Evolutionary conservation across 2,329 filamentous ascomycete genomes (phyloP).

Genomic region (Curvularia eragrostidis): DNA sequence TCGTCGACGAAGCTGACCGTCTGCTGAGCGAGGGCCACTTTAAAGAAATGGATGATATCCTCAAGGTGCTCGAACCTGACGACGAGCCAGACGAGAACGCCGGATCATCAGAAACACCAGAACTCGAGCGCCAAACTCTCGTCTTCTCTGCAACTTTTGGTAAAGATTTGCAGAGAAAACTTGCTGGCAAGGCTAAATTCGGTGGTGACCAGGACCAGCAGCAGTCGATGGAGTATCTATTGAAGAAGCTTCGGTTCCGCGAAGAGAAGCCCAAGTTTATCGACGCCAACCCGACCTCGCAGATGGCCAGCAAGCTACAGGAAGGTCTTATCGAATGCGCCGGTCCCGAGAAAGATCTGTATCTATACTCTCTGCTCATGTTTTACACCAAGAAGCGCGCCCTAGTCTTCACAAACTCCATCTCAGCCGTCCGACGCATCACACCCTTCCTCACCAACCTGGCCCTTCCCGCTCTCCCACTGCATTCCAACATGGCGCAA

Average conservation of each 20-base stretch:
- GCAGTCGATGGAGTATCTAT: conserved; percentile 89
- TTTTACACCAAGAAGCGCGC: conserved; percentile 82
- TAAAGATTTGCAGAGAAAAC: conserved; percentile 87
- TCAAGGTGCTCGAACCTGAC: conserved; percentile 76
- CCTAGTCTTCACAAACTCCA: conserved; percentile 94
- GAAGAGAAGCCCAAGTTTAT: conserved; percentile 87
- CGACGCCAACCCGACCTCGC: conserved; percentile 85
- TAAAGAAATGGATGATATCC: conserved; percentile 89
- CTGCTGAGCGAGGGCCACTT: conserved; percentile 92
- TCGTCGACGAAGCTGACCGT: conserved; percentile 93
- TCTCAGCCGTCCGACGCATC: conserved; percentile 86
- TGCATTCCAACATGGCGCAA: conserved; percentile 95
- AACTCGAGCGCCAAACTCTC: conserved; percentile 75
- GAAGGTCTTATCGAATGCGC: conserved; percentile 93
- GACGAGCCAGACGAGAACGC: conserved; percentile 57
- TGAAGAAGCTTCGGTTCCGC: conserved; percentile 87
- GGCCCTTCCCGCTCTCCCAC: conserved; percentile 73
- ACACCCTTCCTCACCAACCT: conserved; percentile 85
- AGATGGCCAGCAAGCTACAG: conserved; percentile 85
- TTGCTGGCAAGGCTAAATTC: conserved; percentile 70
- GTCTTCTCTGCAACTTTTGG: conserved; percentile 98
- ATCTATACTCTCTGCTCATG: conserved; percentile 85
- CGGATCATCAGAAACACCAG: conserved; percentile 14
- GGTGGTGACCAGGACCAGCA: conserved; percentile 65
- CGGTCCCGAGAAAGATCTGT: conserved; percentile 95